phyloP scores from a whole-genome alignment of 192 early-diverging fungal species.

The Polychytrium aggregatum region DNA sequence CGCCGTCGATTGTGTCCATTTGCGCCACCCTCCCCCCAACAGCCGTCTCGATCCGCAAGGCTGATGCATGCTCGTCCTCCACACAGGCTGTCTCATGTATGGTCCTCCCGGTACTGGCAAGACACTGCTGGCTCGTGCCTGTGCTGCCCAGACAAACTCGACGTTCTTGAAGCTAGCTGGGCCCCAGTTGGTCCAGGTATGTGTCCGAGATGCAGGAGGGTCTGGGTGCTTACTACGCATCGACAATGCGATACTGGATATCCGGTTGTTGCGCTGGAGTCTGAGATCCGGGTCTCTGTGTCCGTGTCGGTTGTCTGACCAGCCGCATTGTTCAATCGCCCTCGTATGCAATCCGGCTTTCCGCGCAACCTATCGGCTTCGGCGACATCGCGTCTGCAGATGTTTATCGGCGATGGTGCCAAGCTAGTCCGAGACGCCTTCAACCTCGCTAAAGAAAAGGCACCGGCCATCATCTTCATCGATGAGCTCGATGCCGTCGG shows the following conservation, averaged over 20 bases:
- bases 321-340: no score
- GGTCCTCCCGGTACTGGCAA: slow-evolving; percentile 97
- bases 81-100: slow-evolving; percentile 66
- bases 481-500: slow-evolving; percentile 98
- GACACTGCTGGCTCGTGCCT: slow-evolving; percentile 93
- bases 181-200: slow-evolving; percentile 81
- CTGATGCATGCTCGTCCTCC: no score
- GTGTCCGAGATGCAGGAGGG: no score
- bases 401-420: slow-evolving; percentile 42
- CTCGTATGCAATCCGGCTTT: no score
- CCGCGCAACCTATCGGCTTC: no score
- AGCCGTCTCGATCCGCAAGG: not conserved
- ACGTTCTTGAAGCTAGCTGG: slow-evolving; percentile 94
- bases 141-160: slow-evolving; percentile 93
- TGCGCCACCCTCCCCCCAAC: not conserved
- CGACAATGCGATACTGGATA: no score
- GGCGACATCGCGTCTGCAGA: slow-evolving; percentile 9
- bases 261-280: no score
- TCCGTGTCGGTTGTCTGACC: no score
- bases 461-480: slow-evolving; percentile 98
- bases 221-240: no score
- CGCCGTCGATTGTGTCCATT: no score
- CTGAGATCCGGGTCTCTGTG: no score
- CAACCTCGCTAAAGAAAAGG: slow-evolving; percentile 92
- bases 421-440: slow-evolving; percentile 87